Conservation (phyloP, 768 basidiomycete genomes). For the Fistulinella prunicolor region DNA sequence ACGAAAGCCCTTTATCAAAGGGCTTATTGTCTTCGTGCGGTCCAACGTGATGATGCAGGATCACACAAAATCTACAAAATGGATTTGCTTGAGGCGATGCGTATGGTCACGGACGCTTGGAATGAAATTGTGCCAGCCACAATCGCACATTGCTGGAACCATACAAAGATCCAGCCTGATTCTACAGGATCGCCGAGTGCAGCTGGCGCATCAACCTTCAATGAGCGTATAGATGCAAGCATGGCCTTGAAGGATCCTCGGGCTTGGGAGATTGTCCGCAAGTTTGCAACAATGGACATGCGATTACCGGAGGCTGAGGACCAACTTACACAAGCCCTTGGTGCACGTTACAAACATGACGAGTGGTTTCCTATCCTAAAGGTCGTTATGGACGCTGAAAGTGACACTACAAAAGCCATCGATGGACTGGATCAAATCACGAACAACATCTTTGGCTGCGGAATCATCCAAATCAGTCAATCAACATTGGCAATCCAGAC, state of each 20-base stretch:
- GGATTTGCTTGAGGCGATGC: conserved; percentile 6
- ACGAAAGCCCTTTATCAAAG: conserved; percentile 31
- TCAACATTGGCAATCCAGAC: background rate
- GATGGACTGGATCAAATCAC: background rate
- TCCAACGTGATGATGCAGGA: conserved; percentile 4
- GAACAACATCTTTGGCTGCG: background rate
- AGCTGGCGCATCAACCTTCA: too few species aligned
- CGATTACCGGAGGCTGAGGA: background rate
- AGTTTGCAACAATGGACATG: background rate
- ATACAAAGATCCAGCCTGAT: background rate
- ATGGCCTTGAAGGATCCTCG: too few species aligned
- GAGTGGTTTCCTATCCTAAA: background rate
- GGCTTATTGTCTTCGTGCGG: background rate
- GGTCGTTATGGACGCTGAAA: background rate
- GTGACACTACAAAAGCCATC: background rate
- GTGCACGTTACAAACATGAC: background rate
- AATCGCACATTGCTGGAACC: conserved; percentile 1
- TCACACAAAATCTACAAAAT: conserved; percentile 3
- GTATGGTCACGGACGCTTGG: conserved; percentile 1
- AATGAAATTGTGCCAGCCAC: background rate
- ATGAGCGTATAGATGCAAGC: too few species aligned
- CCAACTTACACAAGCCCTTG: background rate
- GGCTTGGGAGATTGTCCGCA: background rate
- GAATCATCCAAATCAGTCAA: background rate
- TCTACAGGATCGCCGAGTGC: too few species aligned